Evolutionary conservation across 257 asterid species (phyloP).

Genomic region (Lycium barbarum): DNA sequence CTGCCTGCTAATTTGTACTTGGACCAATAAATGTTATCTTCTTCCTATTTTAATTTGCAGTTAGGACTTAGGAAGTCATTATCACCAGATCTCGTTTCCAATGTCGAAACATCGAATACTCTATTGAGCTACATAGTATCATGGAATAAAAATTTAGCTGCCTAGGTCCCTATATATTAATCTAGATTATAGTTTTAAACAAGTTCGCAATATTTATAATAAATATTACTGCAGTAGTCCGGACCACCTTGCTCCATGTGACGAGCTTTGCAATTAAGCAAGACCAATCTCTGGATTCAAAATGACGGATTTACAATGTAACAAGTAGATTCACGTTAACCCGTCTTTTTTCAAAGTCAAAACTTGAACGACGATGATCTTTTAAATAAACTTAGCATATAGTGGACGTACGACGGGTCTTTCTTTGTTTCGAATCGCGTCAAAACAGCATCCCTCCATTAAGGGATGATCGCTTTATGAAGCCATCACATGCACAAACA

Average conservation of each 20-base stretch:
- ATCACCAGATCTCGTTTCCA: background rate
- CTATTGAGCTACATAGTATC: background rate
- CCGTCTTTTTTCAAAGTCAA: background rate
- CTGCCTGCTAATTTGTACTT: background rate
- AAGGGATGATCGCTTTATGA: background rate
- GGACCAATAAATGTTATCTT: background rate
- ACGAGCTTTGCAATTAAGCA: background rate
- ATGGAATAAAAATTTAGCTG: background rate
- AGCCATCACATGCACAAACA: background rate
- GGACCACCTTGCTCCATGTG: background rate
- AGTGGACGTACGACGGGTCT: background rate
- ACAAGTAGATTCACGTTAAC: background rate
- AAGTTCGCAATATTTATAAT: background rate
- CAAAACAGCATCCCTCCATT: background rate
- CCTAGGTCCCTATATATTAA: background rate
- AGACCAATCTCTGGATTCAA: background rate
- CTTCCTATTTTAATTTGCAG: background rate
- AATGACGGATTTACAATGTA: background rate
- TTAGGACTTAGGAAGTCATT: background rate
- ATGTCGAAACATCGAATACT: background rate
- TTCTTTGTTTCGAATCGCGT: slow-evolving; percentile 1
- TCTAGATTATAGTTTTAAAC: background rate
- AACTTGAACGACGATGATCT: background rate
- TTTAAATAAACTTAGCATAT: background rate
- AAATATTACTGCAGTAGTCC: background rate